A percentile compares a stretch with the other conserved stretches of the same genome.
These are phyloP conservation scores for Cytospora mali DNA, from an alignment of 2,329 filamentous ascomycete genomes.

Conservation along the genomic window DNA sequence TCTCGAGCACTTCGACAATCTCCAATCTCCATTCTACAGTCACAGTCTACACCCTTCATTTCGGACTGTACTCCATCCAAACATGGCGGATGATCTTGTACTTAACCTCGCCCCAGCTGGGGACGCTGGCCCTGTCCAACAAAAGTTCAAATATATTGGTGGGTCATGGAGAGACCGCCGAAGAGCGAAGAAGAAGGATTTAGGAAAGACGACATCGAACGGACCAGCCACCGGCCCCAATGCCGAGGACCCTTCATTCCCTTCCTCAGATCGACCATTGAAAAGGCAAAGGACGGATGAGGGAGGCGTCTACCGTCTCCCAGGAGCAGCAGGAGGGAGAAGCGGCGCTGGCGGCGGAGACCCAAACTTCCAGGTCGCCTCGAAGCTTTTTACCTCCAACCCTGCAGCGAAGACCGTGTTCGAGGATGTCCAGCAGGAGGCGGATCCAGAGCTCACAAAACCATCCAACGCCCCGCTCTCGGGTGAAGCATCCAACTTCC, in stretches of 20 bases:
- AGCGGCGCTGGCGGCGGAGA: conserved; percentile 35
- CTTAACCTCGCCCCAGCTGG: conserved; percentile 26
- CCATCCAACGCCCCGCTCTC: conserved; percentile 90
- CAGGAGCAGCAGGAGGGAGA: neutral
- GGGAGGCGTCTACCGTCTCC: conserved; percentile 31
- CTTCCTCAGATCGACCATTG: conserved; percentile 33
- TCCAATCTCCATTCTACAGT: neutral
- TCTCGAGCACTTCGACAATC: neutral
- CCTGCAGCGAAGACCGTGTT: conserved; percentile 69
- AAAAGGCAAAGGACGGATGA: conserved; percentile 36
- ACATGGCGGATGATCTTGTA: conserved; percentile 25
- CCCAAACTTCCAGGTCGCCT: conserved; percentile 66
- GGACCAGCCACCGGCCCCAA: conserved; percentile 4
- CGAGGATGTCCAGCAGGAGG: conserved; percentile 47
- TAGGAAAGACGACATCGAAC: conserved; percentile 13
- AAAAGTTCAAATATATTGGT: conserved; percentile 25
- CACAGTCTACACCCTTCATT: neutral
- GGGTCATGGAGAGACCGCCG: conserved; percentile 27
- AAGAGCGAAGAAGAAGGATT: conserved; percentile 25
- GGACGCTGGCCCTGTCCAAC: neutral
- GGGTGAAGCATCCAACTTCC: conserved; percentile 84
- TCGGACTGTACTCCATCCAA: neutral
- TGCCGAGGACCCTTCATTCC: conserved; percentile 43
- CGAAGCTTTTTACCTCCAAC: conserved; percentile 90
- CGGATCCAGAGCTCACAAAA: conserved; percentile 59